Conservation (phyloP, 176 grass and related monocot genomes). For the Rhynchospora tenuis region DNA sequence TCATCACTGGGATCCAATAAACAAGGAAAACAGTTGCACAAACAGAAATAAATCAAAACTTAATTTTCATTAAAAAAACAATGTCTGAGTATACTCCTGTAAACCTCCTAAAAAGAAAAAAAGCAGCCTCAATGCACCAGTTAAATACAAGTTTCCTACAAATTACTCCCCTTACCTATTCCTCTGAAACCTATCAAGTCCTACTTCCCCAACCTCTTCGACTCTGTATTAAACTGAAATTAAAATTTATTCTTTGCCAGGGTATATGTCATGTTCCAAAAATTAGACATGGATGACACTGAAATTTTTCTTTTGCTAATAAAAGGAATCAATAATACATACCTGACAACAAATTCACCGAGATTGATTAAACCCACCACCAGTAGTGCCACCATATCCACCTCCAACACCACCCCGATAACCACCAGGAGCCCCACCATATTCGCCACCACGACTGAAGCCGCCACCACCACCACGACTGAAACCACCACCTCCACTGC, state of each 20-base stretch:
- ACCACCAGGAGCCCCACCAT: neutral
- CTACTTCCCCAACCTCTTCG: neutral
- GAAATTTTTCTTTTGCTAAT: neutral
- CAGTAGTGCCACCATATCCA: neutral
- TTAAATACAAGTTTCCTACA: neutral
- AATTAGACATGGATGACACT: neutral
- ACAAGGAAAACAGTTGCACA: neutral
- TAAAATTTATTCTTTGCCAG: neutral
- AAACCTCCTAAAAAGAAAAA: neutral
- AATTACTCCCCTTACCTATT: neutral
- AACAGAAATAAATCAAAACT: constrained; percentile 1
- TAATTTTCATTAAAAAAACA: neutral
- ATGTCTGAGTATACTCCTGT: neutral
- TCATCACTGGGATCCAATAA: constrained; percentile 20
- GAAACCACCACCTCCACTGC: neutral
- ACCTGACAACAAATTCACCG: constrained; percentile 7
- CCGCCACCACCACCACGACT: neutral
- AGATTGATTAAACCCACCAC: constrained; percentile 2
- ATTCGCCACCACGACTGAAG: neutral
- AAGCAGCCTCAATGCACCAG: neutral
- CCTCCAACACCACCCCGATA: neutral
- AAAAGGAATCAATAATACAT: neutral
- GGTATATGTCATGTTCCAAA: neutral
- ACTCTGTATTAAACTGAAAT: neutral
- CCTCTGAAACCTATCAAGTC: neutral